Base-by-base conservation (phyloP, 1,284 basidiomycete species). In the Irpex sp. region DNA sequence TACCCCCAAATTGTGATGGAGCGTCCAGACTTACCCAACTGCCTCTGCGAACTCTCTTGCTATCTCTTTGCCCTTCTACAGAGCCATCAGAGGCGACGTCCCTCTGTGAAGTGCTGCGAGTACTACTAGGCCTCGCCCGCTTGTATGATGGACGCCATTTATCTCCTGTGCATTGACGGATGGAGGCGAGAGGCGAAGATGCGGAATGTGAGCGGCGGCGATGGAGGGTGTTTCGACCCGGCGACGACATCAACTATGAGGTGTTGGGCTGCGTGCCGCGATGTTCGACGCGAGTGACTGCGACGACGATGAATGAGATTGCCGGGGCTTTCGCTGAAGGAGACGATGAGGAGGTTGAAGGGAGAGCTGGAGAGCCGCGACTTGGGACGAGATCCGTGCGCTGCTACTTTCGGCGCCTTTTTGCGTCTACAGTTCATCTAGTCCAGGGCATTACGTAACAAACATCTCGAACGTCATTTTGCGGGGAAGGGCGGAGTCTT, bases 191-290 rank as follows among this genome's bases (percentile, higher is more conserved):
- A 54, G 74, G 69, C 7, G 78, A 77, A 15, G 83, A 82, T n/a
- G 81, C 77, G 31, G 86, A 86, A 66, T 82, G 81, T 35, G 86
- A 87, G 70, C 86, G 76, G 56, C 80, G 79, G 65, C 85, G 83
- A 69, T 78, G 76, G 66, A 73, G 74, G 63, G 74, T 70, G 53
- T 67, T 66, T 60, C 73, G 73, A 61, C 74, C 65, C 47, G 79
- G 79, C 59, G 79, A 77, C 79, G 83, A 60, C 63, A 65, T 63
- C 15, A 64, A 60, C 11, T 19, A 11, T 5, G 57, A 17, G 31
- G 58, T 26, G 53, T 36, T 39, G 55, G 33, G 33, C 26, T n/a
- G 37, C 55, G 47, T 50, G 57, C 37, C 31, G 33, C 21, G 53
- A 37, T 49, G 11, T 17, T 43, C 49, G 51, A 55, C 13, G 53